Base-by-base conservation (phyloP, 352 stramenopile species). In the Phytophthora idaei region DNA sequence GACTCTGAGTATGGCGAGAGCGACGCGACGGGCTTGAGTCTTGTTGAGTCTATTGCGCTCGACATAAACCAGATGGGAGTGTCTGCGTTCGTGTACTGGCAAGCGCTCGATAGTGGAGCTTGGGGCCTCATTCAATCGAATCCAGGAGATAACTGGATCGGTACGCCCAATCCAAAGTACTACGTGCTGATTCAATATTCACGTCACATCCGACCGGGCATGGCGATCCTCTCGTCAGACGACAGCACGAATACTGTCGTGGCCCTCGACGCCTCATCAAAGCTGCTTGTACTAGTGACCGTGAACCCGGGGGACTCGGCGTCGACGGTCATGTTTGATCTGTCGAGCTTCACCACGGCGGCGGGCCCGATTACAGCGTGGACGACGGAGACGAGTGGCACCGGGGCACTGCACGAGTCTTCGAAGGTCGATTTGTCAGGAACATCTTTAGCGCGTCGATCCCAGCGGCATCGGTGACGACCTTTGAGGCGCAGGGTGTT, bases 21-120 rank as follows among this genome's bases (percentile, higher is more conserved):
- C 21, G 21, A 21, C 21, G 21, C 21, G 21, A 21, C 21, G 21
- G 21, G 21, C 21, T 21, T 1, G 21, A 21, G 21, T 21, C 21
- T 21, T 21, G 21, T 0, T 21, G 21, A 21, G 21, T 82, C 78
- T 1, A 78, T 87, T 48, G 73, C 66, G 0, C 71, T 84, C 25
- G 75, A 89, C 32, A 82, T 89, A 29, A 89, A 89, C 53, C 69
- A 84, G 51, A 80, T 87, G 62, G 67, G 74, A 5, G 78, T 21
- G 21, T 21, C 21, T 21, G 21, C 21, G 21, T 21, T 21, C 48
- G 78, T 89, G 47, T 87, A 89, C 68, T 89, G 80, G 80, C 77
- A 21, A 21, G 21, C 21, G 21, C 21, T 21, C 21, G 21, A 21
- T 87, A 72, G 73, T 29, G 78, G 71, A 11, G 76, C 65, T 27